Evolutionary conservation across 2,329 filamentous ascomycete species (phyloP).

Genomic region (Helminthosporium solani): DNA sequence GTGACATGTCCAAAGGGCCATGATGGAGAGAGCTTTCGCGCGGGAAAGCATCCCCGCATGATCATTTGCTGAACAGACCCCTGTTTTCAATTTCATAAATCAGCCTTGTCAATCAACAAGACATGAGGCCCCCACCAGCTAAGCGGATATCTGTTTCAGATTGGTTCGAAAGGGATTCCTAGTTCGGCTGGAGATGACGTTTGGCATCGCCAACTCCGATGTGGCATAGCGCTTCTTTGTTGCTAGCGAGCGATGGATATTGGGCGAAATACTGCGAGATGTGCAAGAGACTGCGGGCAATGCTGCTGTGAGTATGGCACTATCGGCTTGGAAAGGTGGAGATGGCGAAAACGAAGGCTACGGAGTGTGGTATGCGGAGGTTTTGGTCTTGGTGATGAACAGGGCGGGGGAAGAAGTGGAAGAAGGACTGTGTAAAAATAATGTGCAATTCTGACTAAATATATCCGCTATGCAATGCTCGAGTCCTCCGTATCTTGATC

Average conservation of each 20-base stretch:
- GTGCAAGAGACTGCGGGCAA: no score
- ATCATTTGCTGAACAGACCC: constrained; percentile 2
- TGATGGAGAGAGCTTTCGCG: neutral
- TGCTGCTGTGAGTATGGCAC: no score
- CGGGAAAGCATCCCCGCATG: neutral
- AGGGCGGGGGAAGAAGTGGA: neutral
- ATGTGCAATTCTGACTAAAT: neutral
- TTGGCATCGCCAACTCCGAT: constrained; percentile 20
- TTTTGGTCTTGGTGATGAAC: no score
- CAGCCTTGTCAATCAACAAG: constrained; percentile 30
- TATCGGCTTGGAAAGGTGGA: neutral
- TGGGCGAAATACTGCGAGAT: no score
- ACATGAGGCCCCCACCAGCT: constrained; percentile 37
- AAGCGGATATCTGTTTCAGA: constrained; percentile 23
- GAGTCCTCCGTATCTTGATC: neutral
- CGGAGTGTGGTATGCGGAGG: no score
- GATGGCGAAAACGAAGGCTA: no score
- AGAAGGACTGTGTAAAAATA: neutral
- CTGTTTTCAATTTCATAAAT: constrained; percentile 16
- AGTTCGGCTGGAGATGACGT: constrained; percentile 19
- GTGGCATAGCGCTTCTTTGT: neutral
- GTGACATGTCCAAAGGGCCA: neutral
- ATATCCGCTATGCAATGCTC: neutral
- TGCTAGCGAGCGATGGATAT: neutral
- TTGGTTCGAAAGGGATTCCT: constrained; percentile 10